These are phyloP conservation scores for Elongisporangium prolatum DNA, from an alignment of 352 stramenopile species.

Conservation along the genomic window DNA sequence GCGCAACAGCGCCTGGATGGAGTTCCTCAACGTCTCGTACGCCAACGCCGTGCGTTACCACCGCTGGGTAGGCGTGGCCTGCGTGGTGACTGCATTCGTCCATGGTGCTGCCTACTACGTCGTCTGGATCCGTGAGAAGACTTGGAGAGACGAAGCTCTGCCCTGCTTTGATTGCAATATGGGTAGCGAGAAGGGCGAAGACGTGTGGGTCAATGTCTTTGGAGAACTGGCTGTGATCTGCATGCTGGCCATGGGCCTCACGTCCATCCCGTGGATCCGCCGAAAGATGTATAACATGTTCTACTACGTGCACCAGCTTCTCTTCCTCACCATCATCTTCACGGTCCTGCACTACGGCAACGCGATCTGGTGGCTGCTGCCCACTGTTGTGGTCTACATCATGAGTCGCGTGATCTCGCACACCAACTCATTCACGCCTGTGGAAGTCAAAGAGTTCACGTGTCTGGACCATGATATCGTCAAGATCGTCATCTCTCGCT, in stretches of 20 bases:
- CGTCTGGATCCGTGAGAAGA: constrained; percentile 13
- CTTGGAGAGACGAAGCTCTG: constrained; percentile 13
- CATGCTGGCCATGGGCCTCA: constrained; percentile 18
- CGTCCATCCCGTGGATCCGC: constrained; percentile 24
- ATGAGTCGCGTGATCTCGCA: constrained; percentile 12
- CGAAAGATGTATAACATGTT: constrained; percentile 23
- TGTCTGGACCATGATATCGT: constrained; percentile 12
- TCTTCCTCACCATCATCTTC: constrained; percentile 18
- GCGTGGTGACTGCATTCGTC: constrained; percentile 17
- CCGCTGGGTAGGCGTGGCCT: constrained; percentile 35
- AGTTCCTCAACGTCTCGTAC: constrained; percentile 54
- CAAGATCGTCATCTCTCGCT: constrained; percentile 16
- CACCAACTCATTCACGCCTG: constrained; percentile 13
- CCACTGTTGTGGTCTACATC: constrained; percentile 10
- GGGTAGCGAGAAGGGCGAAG: constrained; percentile 4
- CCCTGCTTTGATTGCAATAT: constrained; percentile 30
- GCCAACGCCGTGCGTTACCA: constrained; percentile 51
- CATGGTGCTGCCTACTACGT: constrained; percentile 19
- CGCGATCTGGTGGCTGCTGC: constrained; percentile 11
- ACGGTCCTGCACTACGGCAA: constrained; percentile 8
- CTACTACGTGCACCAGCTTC: constrained; percentile 23
- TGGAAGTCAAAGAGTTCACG: constrained; percentile 16
- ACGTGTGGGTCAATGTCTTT: constrained; percentile 19
- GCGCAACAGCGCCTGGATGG: constrained; percentile 48
- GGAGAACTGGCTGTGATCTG: constrained; percentile 14